Evolutionary conservation across 306 rosid genomes (phyloP).

Genomic region (Vigna unguiculata): DNA sequence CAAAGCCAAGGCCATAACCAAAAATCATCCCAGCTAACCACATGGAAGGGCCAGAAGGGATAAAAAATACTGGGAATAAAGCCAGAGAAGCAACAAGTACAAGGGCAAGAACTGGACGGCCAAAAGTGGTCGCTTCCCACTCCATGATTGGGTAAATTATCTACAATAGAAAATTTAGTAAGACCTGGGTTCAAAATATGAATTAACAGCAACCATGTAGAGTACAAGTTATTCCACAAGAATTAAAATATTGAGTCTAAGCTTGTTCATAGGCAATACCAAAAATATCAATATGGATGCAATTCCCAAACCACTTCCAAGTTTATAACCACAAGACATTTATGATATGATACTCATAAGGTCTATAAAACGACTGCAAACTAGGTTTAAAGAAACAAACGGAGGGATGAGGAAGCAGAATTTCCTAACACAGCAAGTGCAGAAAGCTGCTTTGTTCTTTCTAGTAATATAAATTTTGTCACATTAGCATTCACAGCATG

Average conservation of each 20-base stretch:
- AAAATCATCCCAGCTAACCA: conserved; percentile 99
- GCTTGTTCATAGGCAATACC: conserved; percentile 5
- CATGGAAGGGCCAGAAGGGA: conserved; percentile 99
- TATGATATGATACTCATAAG: conserved; percentile 1
- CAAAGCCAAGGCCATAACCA: conserved; percentile 94
- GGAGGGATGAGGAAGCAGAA: conserved; percentile 9
- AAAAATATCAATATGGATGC: conserved; percentile 2
- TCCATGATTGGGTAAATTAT: conserved; percentile 83
- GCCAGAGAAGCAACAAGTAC: conserved; percentile 91
- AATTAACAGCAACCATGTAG: conserved; percentile 21
- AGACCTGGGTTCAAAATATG: conserved; percentile 36
- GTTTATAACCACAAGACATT: conserved; percentile 21
- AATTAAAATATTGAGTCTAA: conserved; percentile 24
- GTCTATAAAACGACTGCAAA: conserved; percentile 14
- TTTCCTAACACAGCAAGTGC: not conserved
- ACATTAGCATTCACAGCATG: conserved; percentile 6
- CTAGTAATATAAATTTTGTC: conserved; percentile 10
- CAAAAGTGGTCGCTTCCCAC: conserved; percentile 99
- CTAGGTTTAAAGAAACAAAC: not conserved
- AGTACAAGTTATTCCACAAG: conserved; percentile 23
- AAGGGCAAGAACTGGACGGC: conserved; percentile 92
- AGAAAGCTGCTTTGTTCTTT: conserved; percentile 5
- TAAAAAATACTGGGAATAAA: conserved; percentile 79
- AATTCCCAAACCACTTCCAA: conserved; percentile 18
- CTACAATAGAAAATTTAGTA: conserved; percentile 48